Base-by-base conservation (phyloP, 2,329 filamentous ascomycete species). In the Helotiales sp. region DNA sequence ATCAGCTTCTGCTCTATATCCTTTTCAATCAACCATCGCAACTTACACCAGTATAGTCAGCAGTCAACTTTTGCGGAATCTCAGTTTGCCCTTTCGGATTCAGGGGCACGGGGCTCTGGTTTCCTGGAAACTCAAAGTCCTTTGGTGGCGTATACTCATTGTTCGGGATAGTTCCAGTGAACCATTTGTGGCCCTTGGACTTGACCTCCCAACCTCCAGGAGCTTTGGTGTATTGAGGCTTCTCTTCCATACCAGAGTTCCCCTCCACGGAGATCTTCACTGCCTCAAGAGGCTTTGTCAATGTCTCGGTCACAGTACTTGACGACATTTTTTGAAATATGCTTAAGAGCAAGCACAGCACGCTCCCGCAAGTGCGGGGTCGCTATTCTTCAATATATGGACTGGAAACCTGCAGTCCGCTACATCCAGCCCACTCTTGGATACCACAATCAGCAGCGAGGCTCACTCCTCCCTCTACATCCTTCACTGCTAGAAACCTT, bases 71-170 rank as follows among this genome's bases (percentile, higher is more conserved):
- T 22, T 48, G 46, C 17, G 46, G 46, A 19, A 48, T 30, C 27
- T 48, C 46, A 17, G 46, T 48, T 22, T 47, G 44, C 30, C 44
- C 44, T 47, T 47, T 47, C 24, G 24, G 25, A 19, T 47, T 47
- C 13, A 47, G 29, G n/a, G 9, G 5, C 24, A 47, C 29, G 6
- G 17, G 17, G 10, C 17, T 5, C 8, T 7, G 10, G 9, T 42
- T 42, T 9, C 38, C 38, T 42, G 38, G 38, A 24, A 42, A 42
- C 2, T 24, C 38, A 15, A 42, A 42, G 38, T 42, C 38, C 17
- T 42, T 42, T 42, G 38, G 38, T 24, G 38, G 38, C 15, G 19
- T 42, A 9, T 42, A 42, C 25, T 22, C 38, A 22, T 42, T 22
- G 38, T 42, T 42, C 8, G 38, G 38, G 25, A 42, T 42, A 9